Conservation (phyloP, 2,329 filamentous ascomycete species). For the Sporothrix luriei region DNA sequence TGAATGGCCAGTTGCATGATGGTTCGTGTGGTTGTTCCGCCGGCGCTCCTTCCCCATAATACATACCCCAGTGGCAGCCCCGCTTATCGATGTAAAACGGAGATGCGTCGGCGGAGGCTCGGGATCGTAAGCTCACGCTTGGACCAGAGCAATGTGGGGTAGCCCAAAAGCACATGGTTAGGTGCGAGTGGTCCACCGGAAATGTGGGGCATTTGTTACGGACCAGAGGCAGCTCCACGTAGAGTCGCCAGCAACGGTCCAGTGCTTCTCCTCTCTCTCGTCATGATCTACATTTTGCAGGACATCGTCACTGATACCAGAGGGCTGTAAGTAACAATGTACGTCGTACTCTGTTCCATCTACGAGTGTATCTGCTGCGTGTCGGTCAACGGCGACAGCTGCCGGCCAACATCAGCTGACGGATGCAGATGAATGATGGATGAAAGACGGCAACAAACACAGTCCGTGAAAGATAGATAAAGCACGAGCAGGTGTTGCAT, state of each 20-base stretch:
- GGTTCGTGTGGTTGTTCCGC: background rate
- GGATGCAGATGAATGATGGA: background rate
- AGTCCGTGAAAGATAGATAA: background rate
- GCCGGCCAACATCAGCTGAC: background rate
- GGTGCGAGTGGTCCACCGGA: background rate
- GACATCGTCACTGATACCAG: background rate
- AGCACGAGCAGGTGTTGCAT: no score
- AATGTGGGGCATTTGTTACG: background rate
- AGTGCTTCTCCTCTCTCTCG: background rate
- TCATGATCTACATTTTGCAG: background rate
- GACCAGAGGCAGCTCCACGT: conserved; percentile 5
- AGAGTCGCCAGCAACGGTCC: background rate
- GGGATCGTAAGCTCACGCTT: conserved; percentile 26
- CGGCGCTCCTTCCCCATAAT: background rate
- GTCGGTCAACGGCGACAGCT: background rate
- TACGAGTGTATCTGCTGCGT: background rate
- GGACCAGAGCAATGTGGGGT: conserved; percentile 32
- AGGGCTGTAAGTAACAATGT: background rate
- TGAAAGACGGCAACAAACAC: background rate
- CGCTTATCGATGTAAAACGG: conserved; percentile 26
- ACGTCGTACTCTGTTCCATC: background rate
- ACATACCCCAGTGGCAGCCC: background rate
- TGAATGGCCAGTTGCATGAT: background rate
- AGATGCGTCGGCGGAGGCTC: conserved; percentile 36
- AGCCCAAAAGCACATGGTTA: background rate